Base-by-base conservation (phyloP, 2,329 filamentous ascomycete species). In the Hypoxylon sp. region DNA sequence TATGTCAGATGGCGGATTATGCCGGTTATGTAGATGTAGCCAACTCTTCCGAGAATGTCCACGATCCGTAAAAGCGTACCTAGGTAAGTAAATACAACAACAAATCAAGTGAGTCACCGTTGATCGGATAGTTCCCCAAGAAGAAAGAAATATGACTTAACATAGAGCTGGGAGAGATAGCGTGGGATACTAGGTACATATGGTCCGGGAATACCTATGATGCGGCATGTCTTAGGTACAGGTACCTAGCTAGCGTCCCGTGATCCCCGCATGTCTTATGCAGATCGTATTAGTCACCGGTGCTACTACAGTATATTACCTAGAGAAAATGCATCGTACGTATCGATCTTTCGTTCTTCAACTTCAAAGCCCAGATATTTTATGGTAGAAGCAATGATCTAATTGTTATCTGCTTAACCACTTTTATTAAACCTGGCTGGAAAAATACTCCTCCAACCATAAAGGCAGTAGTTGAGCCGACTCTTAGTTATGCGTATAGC, bases 181-280 rank as follows among this genome's bases (percentile, higher is more conserved):
- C 30, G 30, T 14, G 12, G 12, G 30, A 34, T 34, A 37, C 47
- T 45, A n/a, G n/a, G n/a, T n/a, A n/a, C n/a, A n/a, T n/a, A 47
- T 39, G 30, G 54, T 5, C 29, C 47, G 46, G 54, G 46, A 27
- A 32, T n/a, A 27, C 3, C 3, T 27, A 32, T 52, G 29, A 34
- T 30, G 27, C n/a, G n/a, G n/a, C n/a, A n/a, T n/a, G n/a, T n/a
- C 37, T n/a, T 39, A 30, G 29, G 29, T 52, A 21, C n/a, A n/a
- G 21, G 30, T 52, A 21, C 34, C 50, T 21, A 19, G 29, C 53
- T 53, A 56, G 52, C 25, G 34, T 51, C 43, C 53, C 47, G 11
- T 50, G 61, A 63, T 63, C 61, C 61, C 61, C 61, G 61, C 61
- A 54, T 53, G 48, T 47, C 50, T 16, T 32, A 47, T 14, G 48